Conservation (phyloP, 352 stramenopile genomes). For the Globisporangium parvum region DNA sequence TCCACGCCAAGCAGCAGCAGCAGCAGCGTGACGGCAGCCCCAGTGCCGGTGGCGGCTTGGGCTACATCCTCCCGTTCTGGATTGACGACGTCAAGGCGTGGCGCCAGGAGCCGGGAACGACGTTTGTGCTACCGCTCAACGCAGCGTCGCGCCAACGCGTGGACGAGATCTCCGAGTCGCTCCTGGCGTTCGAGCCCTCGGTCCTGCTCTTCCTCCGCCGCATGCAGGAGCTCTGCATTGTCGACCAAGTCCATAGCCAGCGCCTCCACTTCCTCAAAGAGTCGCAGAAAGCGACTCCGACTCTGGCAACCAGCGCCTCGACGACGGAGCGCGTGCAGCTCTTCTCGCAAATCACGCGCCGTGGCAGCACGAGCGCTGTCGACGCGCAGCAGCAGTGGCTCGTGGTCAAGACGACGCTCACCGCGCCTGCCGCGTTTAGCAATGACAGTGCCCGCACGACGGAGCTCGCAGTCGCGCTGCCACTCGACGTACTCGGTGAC, state of each 20-base stretch:
- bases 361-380: slow-evolving; percentile 2
- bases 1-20: slow-evolving; percentile 39
- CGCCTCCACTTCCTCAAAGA: slow-evolving; percentile 41
- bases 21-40: slow-evolving; percentile 21
- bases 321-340: slow-evolving; percentile 26
- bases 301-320: slow-evolving; percentile 3
- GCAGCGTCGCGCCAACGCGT: slow-evolving; percentile 29
- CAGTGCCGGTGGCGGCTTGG: slow-evolving; percentile 32
- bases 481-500: slow-evolving; percentile 13
- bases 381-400: slow-evolving; percentile 52
- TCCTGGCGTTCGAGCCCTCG: slow-evolving; percentile 69
- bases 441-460: slow-evolving; percentile 18
- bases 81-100: slow-evolving; percentile 41
- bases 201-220: slow-evolving; percentile 74
- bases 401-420: slow-evolving; percentile 39
- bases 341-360: slow-evolving; percentile 24
- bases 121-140: slow-evolving; percentile 75
- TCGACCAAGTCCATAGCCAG: slow-evolving; percentile 29
- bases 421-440: slow-evolving; percentile 16
- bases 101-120: slow-evolving; percentile 42
- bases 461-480: slow-evolving; percentile 57
- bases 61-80: slow-evolving; percentile 82
- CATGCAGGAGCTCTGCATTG: slow-evolving; percentile 57
- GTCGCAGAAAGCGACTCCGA: slow-evolving; percentile 5
- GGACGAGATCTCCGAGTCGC: slow-evolving; percentile 52